Evolutionary conservation across 1,139 yeast species (phyloP), one percentile per base, ranked within the genome.

Genomic region (Sugiyamaella paludigena): DNA sequence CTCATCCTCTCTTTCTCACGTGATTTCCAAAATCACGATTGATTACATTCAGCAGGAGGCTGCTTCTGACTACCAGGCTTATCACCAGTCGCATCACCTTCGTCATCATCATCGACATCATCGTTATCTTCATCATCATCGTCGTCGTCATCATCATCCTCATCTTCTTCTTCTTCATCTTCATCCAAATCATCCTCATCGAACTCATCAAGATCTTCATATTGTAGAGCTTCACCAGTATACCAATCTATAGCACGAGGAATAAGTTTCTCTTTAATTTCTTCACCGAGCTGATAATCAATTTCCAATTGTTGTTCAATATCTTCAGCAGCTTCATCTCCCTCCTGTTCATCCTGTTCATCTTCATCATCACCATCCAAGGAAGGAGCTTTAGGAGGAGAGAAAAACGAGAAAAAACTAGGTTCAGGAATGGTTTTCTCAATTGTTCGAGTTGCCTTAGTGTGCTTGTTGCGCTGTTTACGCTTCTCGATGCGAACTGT

Each of bases 231-330:
- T 59, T 86, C 89, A 45, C 98, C 98, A 13, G 98, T 91, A 69
- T 88, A 92, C 98, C 98, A 92, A 70, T 91, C 97, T 62, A 92
- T 80, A 49, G 98, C 98, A 64, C 96, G 82, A 57, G 98, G 97
- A 59, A 92, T 85, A 67, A 92, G 79, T 69, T 94, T 84, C 69
- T 94, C 98, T 75, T 94, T 92, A 68, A 92, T 83, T 65, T 89
- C 94, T 72, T 92, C 99, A 54, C 98, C 99, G 58, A 91, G 77
- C 66, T 91, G 95, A 73, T 92, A 94, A 72, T 92, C 99, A 63
- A 87, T 75, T 62, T 91, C 97, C 62, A 92, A 79, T 66, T 88
- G 80, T 50, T 81, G 85, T 67, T 91, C 97, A 60, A 88, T 75
- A 54, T 84, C 92, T 45, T 78, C 87, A 51, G 82, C 84, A 47